phyloP scores from a whole-genome alignment of 768 basidiomycete species.

The Pisolithus tinctorius region DNA sequence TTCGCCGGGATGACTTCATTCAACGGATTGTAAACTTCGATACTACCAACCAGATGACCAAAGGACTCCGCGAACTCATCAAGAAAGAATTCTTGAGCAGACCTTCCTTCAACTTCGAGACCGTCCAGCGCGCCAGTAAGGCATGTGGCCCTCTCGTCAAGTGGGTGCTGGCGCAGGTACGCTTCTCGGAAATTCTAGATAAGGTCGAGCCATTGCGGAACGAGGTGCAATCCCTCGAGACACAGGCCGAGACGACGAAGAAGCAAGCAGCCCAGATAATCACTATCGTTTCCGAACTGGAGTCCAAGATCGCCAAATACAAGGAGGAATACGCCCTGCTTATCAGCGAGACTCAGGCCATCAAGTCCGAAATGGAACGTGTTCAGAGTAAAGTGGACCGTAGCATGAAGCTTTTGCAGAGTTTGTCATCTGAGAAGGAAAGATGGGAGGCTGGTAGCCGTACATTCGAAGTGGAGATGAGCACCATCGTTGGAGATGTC shows the following conservation, averaged over 20 bases:
- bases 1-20: conserved; percentile 96
- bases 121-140: conserved; percentile 88
- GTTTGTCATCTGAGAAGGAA: conserved; percentile 87
- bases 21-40: conserved; percentile 94
- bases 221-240: conserved; percentile 90
- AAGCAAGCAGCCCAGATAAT: conserved; percentile 87
- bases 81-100: conserved; percentile 88
- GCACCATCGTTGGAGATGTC: conserved; percentile 96
- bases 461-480: conserved; percentile 97
- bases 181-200: conserved; percentile 95
- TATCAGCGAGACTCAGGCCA: conserved; percentile 94
- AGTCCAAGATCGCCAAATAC: conserved; percentile 86
- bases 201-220: conserved; percentile 93
- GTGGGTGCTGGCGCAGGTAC: conserved; percentile 96
- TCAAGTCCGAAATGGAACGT: conserved; percentile 96
- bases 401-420: conserved; percentile 91
- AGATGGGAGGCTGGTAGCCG: conserved; percentile 95
- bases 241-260: conserved; percentile 91
- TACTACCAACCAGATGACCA: conserved; percentile 86
- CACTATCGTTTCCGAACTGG: conserved; percentile 87
- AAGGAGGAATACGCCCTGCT: conserved; percentile 96
- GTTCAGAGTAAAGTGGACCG: conserved; percentile 97
- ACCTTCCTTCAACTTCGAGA: conserved; percentile 91
- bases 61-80: conserved; percentile 82
- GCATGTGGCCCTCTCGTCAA: conserved; percentile 98